Conservation (phyloP, 768 basidiomycete genomes). For the Nidularia pulvinata region DNA sequence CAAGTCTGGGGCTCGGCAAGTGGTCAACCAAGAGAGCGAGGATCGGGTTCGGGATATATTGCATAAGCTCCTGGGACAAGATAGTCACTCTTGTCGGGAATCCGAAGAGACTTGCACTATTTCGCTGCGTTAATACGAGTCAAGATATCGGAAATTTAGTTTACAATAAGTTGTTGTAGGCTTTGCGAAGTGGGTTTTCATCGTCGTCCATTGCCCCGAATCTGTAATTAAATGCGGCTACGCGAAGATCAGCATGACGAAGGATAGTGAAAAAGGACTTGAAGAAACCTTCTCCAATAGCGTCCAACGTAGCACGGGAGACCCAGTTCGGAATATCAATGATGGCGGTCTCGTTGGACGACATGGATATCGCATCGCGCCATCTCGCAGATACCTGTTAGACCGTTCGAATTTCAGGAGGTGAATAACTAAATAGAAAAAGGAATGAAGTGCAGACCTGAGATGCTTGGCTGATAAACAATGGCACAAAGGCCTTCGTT, state of each 20-base stretch:
- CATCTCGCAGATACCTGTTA: conserved; percentile 34
- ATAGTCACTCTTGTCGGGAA: conserved; percentile 23
- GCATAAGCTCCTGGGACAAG: conserved; percentile 24
- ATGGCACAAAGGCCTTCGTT: conserved; percentile 32
- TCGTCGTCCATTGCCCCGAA: conserved; percentile 37
- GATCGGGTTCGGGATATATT: conserved; percentile 22
- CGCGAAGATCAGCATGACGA: background rate
- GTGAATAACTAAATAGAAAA: no score
- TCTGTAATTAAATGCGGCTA: conserved; percentile 52
- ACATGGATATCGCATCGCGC: conserved; percentile 29
- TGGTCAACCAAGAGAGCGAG: conserved; percentile 30
- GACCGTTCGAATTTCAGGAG: no score
- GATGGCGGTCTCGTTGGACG: conserved; percentile 21
- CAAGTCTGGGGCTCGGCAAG: conserved; percentile 23
- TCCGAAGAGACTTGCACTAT: conserved; percentile 27
- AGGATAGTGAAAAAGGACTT: background rate
- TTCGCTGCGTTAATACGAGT: background rate
- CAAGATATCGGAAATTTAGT: background rate
- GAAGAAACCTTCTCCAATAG: conserved; percentile 43
- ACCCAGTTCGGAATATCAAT: conserved; percentile 33
- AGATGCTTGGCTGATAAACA: conserved; percentile 25
- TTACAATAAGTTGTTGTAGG: conserved; percentile 33
- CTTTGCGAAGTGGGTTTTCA: conserved; percentile 31
- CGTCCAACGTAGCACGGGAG: conserved; percentile 46
- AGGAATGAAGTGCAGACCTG: no score